Evolutionary conservation across 345 rosid genomes (phyloP).

Genomic region (Anastatica hierochuntica): DNA sequence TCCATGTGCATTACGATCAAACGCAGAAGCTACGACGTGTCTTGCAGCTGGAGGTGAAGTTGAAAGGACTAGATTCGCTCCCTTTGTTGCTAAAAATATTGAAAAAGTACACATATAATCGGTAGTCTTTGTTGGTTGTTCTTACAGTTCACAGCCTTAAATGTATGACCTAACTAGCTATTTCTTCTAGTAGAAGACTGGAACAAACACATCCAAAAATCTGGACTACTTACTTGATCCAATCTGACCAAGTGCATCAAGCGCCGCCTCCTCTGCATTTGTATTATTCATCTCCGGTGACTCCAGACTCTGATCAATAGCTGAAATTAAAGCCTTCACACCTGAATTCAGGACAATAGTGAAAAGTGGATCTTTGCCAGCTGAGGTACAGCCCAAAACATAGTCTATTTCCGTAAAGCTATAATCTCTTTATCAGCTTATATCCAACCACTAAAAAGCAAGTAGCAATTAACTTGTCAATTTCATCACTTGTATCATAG

Average conservation of each 20-base stretch:
- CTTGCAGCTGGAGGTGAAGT: constrained; percentile 58
- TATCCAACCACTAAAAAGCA: background rate
- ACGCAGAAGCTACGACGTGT: constrained; percentile 60
- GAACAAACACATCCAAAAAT: background rate
- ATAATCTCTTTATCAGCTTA: background rate
- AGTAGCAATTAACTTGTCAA: background rate
- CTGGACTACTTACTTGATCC: constrained; percentile 59
- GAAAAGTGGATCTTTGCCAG: background rate
- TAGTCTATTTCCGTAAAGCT: background rate
- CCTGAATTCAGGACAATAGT: constrained; percentile 37
- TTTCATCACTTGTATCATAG: background rate
- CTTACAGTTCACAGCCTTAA: background rate
- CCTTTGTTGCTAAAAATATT: constrained; percentile 43
- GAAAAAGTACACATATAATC: background rate
- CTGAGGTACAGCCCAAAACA: background rate
- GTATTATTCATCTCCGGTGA: constrained; percentile 34
- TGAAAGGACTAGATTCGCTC: constrained; percentile 59
- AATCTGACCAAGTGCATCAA: constrained; percentile 84
- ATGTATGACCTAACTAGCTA: background rate
- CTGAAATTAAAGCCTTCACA: constrained; percentile 48
- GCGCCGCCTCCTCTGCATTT: constrained; percentile 64
- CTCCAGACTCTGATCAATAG: constrained; percentile 53
- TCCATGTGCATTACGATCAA: constrained; percentile 60
- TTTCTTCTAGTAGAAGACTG: background rate
- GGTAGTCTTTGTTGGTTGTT: background rate